These are phyloP conservation scores for Thraustochytrium striatum DNA, from an alignment of 352 stramenopile species.

Conservation along the genomic window DNA sequence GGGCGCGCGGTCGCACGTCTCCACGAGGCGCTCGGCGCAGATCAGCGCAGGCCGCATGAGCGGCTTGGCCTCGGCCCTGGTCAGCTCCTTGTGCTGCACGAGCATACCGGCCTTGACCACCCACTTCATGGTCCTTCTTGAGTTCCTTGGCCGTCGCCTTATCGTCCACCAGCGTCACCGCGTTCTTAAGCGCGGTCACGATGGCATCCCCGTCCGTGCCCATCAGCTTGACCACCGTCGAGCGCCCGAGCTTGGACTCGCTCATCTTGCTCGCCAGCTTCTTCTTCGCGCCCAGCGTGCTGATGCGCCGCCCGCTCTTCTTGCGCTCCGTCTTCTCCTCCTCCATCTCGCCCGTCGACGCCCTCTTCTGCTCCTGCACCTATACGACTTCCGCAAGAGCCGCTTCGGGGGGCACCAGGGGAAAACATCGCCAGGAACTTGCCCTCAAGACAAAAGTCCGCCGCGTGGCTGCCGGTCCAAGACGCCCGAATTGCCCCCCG, in stretches of 20 bases:
- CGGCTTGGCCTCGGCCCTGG: too few relatives aligned
- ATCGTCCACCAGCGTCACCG: background rate
- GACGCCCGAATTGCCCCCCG: too few relatives aligned
- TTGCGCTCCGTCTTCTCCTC: slow-evolving; percentile 4
- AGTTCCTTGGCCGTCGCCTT: slow-evolving; percentile 27
- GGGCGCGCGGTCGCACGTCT: background rate
- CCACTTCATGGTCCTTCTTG: slow-evolving; percentile 44
- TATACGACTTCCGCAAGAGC: too few relatives aligned
- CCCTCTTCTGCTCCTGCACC: too few relatives aligned
- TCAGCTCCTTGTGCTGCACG: too few relatives aligned
- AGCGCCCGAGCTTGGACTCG: slow-evolving; percentile 26
- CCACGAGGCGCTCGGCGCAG: too few relatives aligned
- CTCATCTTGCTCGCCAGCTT: slow-evolving; percentile 41
- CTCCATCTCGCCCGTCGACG: too few relatives aligned
- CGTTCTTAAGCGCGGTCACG: slow-evolving; percentile 33
- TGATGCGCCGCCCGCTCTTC: slow-evolving; percentile 3
- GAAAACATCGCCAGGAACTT: too few relatives aligned
- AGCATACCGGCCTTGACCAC: slow-evolving; percentile 39
- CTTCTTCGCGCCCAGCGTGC: slow-evolving; percentile 23
- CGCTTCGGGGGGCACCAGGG: too few relatives aligned
- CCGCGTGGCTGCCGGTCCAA: too few relatives aligned
- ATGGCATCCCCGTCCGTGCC: slow-evolving; percentile 31
- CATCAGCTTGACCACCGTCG: slow-evolving; percentile 44
- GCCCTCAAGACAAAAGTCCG: too few relatives aligned
- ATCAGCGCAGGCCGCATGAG: background rate